Base-by-base conservation (phyloP, 805 yeast genomes). In the Kodamaea restingae region DNA sequence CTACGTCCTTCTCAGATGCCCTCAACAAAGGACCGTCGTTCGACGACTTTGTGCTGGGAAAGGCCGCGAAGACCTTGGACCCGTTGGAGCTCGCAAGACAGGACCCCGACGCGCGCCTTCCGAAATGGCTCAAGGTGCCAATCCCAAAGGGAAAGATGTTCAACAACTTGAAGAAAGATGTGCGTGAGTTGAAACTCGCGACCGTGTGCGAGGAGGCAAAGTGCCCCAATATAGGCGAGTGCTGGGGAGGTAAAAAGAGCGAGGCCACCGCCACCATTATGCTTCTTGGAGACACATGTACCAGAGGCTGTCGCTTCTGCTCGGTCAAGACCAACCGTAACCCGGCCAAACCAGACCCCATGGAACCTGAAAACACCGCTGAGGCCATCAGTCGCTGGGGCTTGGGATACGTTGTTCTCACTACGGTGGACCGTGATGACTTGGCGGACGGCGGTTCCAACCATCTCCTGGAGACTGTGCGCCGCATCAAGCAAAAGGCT, bases 131-230 rank as follows among this genome's bases (percentile, higher is more conserved):
- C 39, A 88, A 87, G 59, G 95, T 90, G 2, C 95, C 95, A 2
- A 91, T 93, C 46, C 98, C 98, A n/a, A 87, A 86, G 65, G 99
- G 99, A 32, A 74, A 80, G 46, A 81, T 84, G 18, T 93, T 78
- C 60, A 81, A 81, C 51, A 81, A 79, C 49, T 70, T 93, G 50
- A 88, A 91, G 56, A 75, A 78, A 35, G 99, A 93, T 56, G 81
- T 93, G 24, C 74, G 88, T 44, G 97, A 95, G 42, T 69, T 93
- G 44, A 87, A 88, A 47, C 69, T 93, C 37, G 84, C 96, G 26
- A 93, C 99, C 0, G 99, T 93, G 21, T 93, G 99, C 65, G 98
- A 93, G 63, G 98, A 93, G 56, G 98, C 98, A 4, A 83, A 93
- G 56, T 93, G 99, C 65, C 99, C 99, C n/a, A 93, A 93, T 60